These are phyloP conservation scores for Xylaria polymorpha DNA, from an alignment of 2,329 filamentous ascomycete genomes.

Conservation along the genomic window DNA sequence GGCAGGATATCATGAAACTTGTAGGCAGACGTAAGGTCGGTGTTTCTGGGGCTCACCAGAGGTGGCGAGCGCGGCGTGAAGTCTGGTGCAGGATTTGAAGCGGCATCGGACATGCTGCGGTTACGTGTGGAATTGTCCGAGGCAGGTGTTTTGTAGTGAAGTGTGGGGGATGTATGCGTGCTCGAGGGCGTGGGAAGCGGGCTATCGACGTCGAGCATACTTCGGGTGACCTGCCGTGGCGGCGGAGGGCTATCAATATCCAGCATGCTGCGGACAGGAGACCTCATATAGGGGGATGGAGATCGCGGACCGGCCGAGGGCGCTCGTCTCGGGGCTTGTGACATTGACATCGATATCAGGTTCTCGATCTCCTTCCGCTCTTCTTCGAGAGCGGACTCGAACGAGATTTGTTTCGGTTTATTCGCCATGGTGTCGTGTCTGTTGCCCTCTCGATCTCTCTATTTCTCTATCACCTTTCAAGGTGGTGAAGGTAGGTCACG, in stretches of 20 bases:
- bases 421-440: constrained; percentile 46
- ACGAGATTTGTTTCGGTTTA: constrained; percentile 47
- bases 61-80: constrained; percentile 57
- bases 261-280: constrained; percentile 73
- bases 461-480: background rate
- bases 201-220: constrained; percentile 64
- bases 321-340: constrained; percentile 44
- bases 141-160: constrained; percentile 52
- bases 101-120: constrained; percentile 68
- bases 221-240: constrained; percentile 57
- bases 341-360: constrained; percentile 48
- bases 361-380: constrained; percentile 51
- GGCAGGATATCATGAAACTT: constrained; percentile 71
- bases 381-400: constrained; percentile 52
- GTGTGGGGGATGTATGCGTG: constrained; percentile 60
- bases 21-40: constrained; percentile 65
- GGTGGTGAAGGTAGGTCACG: constrained; percentile 3
- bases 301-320: constrained; percentile 59
- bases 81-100: constrained; percentile 57
- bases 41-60: constrained; percentile 39
- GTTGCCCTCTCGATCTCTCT: background rate
- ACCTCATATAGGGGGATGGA: constrained; percentile 42
- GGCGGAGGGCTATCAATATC: constrained; percentile 61
- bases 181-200: constrained; percentile 55
- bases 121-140: constrained; percentile 52